Conservation (phyloP, 371 early-diverging fungal genomes). For the Sporodiniella umbellata region DNA sequence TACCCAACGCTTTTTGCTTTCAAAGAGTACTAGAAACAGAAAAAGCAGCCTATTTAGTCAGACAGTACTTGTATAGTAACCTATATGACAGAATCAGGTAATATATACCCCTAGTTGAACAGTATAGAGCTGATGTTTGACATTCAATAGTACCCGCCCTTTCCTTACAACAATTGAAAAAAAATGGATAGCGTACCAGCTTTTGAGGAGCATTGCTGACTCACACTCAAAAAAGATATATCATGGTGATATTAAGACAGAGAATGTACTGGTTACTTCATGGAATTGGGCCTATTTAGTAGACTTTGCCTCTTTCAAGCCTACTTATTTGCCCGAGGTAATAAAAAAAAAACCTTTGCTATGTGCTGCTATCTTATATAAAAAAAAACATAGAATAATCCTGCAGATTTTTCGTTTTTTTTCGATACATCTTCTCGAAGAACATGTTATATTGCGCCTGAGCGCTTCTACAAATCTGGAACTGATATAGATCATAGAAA, state of each 20-base stretch:
- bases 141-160: slow-evolving; percentile 76
- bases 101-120: neutral
- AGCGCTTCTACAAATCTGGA: slow-evolving; percentile 82
- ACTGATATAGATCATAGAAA: slow-evolving; percentile 61
- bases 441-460: slow-evolving; percentile 94
- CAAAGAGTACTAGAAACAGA: slow-evolving; percentile 85
- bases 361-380: neutral
- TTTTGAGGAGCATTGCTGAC: slow-evolving; percentile 75
- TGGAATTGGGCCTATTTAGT: slow-evolving; percentile 93
- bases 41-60: slow-evolving; percentile 81
- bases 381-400: slow-evolving; percentile 69
- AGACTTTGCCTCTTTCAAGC: slow-evolving; percentile 91
- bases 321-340: slow-evolving; percentile 86
- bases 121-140: neutral
- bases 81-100: slow-evolving; percentile 94
- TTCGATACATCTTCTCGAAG: slow-evolving; percentile 88
- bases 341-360: neutral
- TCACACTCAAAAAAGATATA: slow-evolving; percentile 61
- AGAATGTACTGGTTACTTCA: slow-evolving; percentile 74
- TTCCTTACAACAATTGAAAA: slow-evolving; percentile 85
- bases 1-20: slow-evolving; percentile 80
- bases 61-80: slow-evolving; percentile 85
- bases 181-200: slow-evolving; percentile 91
- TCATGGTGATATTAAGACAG: slow-evolving; percentile 28
- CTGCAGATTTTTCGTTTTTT: slow-evolving; percentile 91